Evolutionary conservation across 108 stramenopile genomes (phyloP).

Genomic region (Chaetoceros muelleri): DNA sequence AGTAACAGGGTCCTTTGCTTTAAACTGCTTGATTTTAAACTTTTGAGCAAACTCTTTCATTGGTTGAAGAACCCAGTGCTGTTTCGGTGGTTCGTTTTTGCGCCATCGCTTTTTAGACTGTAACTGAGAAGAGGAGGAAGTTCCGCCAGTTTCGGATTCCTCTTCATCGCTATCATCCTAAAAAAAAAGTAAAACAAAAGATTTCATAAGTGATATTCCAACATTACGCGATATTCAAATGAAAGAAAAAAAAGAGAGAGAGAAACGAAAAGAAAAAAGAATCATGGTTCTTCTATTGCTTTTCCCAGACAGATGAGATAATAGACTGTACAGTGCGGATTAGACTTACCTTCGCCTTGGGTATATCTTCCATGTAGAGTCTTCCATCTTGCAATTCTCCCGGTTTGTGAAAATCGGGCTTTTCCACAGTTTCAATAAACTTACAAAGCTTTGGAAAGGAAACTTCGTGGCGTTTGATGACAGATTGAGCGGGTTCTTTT

Average conservation of each 20-base stretch:
- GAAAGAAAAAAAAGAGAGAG: not conserved
- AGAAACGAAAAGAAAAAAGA: constrained; percentile 4
- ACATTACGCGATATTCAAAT: not conserved
- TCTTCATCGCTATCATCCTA: constrained; percentile 57
- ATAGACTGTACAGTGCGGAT: too few relatives aligned
- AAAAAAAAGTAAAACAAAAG: not conserved
- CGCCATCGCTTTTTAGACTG: constrained; percentile 59
- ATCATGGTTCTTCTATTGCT: constrained; percentile 10
- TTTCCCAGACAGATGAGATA: too few relatives aligned
- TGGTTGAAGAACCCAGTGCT: constrained; percentile 76
- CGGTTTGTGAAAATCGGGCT: constrained; percentile 32
- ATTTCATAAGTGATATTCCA: not conserved
- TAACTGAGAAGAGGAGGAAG: too few relatives aligned
- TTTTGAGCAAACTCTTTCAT: constrained; percentile 62
- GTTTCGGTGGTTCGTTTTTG: constrained; percentile 38
- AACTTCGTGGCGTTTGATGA: too few relatives aligned
- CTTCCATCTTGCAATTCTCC: constrained; percentile 42
- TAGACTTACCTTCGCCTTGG: constrained; percentile 64
- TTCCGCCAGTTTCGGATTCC: constrained; percentile 13
- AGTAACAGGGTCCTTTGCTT: constrained; percentile 1
- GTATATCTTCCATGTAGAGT: constrained; percentile 74
- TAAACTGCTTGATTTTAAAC: constrained; percentile 41
- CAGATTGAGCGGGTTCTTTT: too few relatives aligned
- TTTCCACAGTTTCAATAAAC: constrained; percentile 53
- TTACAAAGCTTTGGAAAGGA: constrained; percentile 64